phyloP scores from a whole-genome alignment of 2,329 filamentous ascomycete species.

The Aplosporella prunicola region DNA sequence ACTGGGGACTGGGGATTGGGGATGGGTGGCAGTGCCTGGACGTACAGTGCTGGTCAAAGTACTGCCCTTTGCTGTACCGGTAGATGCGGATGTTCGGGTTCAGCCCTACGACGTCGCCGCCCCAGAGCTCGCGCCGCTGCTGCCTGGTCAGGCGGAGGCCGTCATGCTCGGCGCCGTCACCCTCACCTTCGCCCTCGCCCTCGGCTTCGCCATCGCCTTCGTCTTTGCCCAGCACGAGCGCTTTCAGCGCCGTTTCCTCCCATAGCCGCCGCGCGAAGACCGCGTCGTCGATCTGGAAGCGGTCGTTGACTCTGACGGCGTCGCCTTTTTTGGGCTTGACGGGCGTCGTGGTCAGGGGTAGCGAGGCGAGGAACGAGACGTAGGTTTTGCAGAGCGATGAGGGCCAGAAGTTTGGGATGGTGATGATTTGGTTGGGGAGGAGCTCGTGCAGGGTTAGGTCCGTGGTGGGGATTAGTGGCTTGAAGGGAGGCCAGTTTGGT shows the following conservation, averaged over 20 bases:
- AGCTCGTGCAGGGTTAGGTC: constrained; percentile 53
- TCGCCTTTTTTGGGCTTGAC: constrained; percentile 69
- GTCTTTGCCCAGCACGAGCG: constrained; percentile 37
- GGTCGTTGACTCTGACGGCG: constrained; percentile 78
- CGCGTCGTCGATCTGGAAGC: constrained; percentile 72
- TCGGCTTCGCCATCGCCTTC: too few species aligned
- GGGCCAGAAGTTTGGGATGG: constrained; percentile 67
- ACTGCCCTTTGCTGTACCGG: constrained; percentile 75
- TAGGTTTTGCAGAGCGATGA: constrained; percentile 66
- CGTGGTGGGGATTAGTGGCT: constrained; percentile 55
- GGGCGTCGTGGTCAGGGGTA: constrained; percentile 70
- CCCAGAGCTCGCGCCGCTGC: constrained; percentile 49
- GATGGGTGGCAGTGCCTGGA: too few species aligned
- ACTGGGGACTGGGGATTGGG: too few species aligned
- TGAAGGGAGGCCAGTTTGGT: constrained; percentile 63
- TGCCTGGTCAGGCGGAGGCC: constrained; percentile 17
- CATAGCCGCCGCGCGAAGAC: constrained; percentile 67
- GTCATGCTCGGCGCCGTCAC: constrained; percentile 20
- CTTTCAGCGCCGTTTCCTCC: constrained; percentile 64
- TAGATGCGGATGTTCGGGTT: constrained; percentile 87
- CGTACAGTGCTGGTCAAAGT: constrained; percentile 87
- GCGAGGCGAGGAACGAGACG: constrained; percentile 58
- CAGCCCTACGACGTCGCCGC: constrained; percentile 70
- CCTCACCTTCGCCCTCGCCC: too few species aligned
- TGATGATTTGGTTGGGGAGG: constrained; percentile 58